Evolutionary conservation across 805 yeast species (phyloP), one percentile per base, ranked within the genome.

Genomic region (Hemisphaericaspora nanyangensis): DNA sequence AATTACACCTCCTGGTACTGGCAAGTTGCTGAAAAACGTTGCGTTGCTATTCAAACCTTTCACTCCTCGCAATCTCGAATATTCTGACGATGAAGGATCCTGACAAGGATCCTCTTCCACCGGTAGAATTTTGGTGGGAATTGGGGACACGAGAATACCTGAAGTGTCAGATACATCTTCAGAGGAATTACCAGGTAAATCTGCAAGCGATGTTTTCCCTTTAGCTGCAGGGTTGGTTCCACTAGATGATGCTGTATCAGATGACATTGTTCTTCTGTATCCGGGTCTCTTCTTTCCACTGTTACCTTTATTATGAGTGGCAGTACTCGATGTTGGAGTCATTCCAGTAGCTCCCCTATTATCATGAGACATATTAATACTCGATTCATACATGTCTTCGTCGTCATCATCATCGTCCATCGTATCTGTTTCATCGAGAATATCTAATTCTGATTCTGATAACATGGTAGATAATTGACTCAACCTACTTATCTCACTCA

Each of bases 381-480:
- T 62, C 5, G 68, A 59, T 38, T 68, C 72, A 45, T 66, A 66
- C 20, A 55, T 51, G 3, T 53, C 64, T 26, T 63, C 68, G 32
- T 63, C 68, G 28, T 55, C 58, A 41, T 55, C 60, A 27, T 63
- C 63, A 10, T 63, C 69, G 35, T 57, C 70, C 58, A 58, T 55
- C 8, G 59, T 54, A 39, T 65, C 72, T 2, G 71, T 60, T 32
- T 62, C 72, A 29, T 61, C 70, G 40, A 65, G 44, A 34, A 58
- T 55, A 25, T 68, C 72, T 29, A 65, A 47, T 38, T 68, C 74
- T 4, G 67, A 61, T 38, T 65, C 74, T 3, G 72, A 65, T 50
- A 66, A 43, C 65, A 64, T 63, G 13, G 69, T 60, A 7, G 70
- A 67, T 43, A 66, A 48, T 40, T 69, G 74, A 50, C 70, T 40